phyloP scores from a whole-genome alignment of 1,139 yeast species.

The Saccharomyces hybrid region DNA sequence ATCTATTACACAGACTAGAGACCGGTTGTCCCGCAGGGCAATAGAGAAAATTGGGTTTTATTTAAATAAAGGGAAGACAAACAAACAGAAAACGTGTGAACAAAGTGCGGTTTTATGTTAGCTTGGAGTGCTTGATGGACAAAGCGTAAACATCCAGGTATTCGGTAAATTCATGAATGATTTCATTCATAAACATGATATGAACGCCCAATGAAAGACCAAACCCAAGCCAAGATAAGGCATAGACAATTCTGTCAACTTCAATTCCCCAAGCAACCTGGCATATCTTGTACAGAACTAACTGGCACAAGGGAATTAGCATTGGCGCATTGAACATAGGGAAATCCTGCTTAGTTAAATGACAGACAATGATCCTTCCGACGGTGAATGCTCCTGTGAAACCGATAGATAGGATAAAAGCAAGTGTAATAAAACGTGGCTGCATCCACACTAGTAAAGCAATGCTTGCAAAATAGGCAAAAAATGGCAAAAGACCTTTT shows the following conservation, averaged over 20 bases:
- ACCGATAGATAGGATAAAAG: conserved; percentile 66
- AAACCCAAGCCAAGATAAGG: conserved; percentile 60
- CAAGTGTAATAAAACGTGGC: conserved; percentile 47
- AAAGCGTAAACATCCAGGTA: conserved; percentile 81
- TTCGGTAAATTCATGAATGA: conserved; percentile 72
- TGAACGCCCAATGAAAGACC: conserved; percentile 74
- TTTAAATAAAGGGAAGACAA: conserved; percentile 41
- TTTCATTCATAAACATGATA: conserved; percentile 68
- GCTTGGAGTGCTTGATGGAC: conserved; percentile 69
- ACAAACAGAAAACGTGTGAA: conserved; percentile 26
- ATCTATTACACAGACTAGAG: not conserved
- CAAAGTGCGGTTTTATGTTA: conserved; percentile 39
- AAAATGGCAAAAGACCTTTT: conserved; percentile 63
- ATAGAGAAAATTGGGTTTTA: not conserved
- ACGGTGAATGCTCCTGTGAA: conserved; percentile 72
- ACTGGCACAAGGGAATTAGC: conserved; percentile 54
- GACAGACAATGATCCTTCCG: conserved; percentile 86
- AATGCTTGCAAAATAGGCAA: conserved; percentile 51
- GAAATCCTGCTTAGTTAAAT: conserved; percentile 69
- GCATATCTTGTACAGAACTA: conserved; percentile 38
- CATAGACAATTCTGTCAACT: conserved; percentile 35
- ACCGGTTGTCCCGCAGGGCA: not conserved
- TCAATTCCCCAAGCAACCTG: conserved; percentile 37
- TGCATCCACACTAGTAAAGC: conserved; percentile 39
- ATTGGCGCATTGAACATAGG: conserved; percentile 66